A percentile compares a stretch with the other conserved stretches of the same genome.
These are phyloP conservation scores for Lipomyces anomalus DNA, from an alignment of 805 yeast genomes.

Conservation along the genomic window DNA sequence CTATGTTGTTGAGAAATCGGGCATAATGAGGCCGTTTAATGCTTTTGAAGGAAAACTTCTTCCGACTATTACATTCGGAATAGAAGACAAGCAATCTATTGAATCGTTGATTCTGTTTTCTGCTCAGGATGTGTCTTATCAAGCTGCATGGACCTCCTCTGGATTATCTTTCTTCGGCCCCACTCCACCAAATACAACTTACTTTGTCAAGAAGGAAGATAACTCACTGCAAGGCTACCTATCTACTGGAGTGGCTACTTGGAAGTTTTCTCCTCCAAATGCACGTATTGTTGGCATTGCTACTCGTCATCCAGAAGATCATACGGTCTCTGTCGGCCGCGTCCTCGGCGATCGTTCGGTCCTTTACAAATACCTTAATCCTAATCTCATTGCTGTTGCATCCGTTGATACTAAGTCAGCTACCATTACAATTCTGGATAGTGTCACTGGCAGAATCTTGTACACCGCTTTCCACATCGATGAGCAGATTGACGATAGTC, in stretches of 20 bases:
- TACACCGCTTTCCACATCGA: conserved; percentile 40
- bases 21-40: conserved; percentile 7
- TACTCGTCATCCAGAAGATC: conserved; percentile 37
- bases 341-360: conserved; percentile 66
- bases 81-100: conserved; percentile 15
- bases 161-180: background rate
- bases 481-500: conserved; percentile 38
- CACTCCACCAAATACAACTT: background rate
- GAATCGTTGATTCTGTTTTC: conserved; percentile 7
- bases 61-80: background rate
- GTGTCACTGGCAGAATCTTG: conserved; percentile 61
- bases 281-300: conserved; percentile 38
- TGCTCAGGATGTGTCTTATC: background rate
- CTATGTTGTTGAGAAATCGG: conserved; percentile 13
- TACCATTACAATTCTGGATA: conserved; percentile 54
- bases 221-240: background rate
- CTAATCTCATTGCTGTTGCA: conserved; percentile 54
- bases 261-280: conserved; percentile 34
- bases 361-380: conserved; percentile 76
- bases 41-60: conserved; percentile 8
- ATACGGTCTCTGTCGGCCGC: conserved; percentile 57
- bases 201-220: background rate
- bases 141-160: background rate
- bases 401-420: conserved; percentile 38
- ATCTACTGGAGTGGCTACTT: conserved; percentile 30